Evolutionary conservation across 177 flowering plant genomes (phyloP), one percentile per base, ranked within the genome.

Genomic region (Vitis hybrid): DNA sequence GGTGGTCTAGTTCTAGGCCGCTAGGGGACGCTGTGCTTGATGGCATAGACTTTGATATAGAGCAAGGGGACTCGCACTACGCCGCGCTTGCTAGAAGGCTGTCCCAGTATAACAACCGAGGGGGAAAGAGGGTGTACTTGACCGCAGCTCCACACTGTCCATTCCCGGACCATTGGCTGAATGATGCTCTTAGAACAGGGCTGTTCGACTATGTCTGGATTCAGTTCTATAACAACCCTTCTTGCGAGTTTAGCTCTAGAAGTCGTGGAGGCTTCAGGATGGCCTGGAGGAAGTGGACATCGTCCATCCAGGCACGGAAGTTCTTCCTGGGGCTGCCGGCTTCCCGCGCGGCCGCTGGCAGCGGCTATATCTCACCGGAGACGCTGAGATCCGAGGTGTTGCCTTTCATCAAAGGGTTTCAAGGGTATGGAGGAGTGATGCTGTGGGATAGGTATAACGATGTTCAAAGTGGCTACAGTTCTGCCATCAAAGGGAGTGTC

Each of bases 1-100:
- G 73, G 0, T 10, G 8, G 5, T 34, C 67, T 1, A 13, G 1
- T 2, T n/a, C 67, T 8, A 12, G 67, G 10, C 73, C 73, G 0
- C 26, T 70, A 1, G 73, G 67, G 5, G 55, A 40, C n/a, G 73
- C 73, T 1, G 52, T 62, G 2, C n/a, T 70, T 1, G 72, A 70
- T 19, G 72, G 72, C 11, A 12, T 70, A 1, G 72, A 70, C 45
- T 70, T 70, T 14, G 67, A 55, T 8, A 56, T 70, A 1, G 73
- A 63, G 54, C 4, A 6, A 3, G 10, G 8, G 1, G 17, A 3
- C 30, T n/a, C 3, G 9, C 8, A 61, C 32, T 62, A 13, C 9
- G 66, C 52, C 6, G 30, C 52, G 1, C 66, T 61, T 0, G 60
- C 60, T 0, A 12, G 17, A 12, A 3, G 3, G 10, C 21, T 70